Percentiles rank a stretch among this genome's conserved stretches.
Evolutionary conservation across 2,329 filamentous ascomycete genomes (phyloP).

Genomic region (Xenosphaeropsis pyriputrescens): DNA sequence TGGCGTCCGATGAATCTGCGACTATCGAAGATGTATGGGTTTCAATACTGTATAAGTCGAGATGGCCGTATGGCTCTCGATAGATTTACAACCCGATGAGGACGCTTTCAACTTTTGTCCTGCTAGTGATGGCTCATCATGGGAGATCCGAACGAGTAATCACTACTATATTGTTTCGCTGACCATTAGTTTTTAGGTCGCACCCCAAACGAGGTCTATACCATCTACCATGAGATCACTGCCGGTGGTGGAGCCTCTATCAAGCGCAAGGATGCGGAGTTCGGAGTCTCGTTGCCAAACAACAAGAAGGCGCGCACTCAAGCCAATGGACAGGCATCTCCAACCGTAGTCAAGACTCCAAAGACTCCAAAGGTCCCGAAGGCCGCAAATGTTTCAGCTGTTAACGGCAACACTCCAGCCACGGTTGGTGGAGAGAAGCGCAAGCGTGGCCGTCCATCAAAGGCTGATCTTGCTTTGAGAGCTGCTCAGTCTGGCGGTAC

Average conservation of each 20-base stretch:
- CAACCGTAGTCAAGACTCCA: not conserved
- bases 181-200: not conserved
- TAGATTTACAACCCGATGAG: not conserved
- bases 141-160: too few species aligned
- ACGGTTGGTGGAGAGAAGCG: not conserved
- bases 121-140: too few species aligned
- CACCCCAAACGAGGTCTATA: not conserved
- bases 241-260: not conserved
- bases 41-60: not conserved
- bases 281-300: not conserved
- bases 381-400: slow-evolving; percentile 1
- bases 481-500: slow-evolving; percentile 1
- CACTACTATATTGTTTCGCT: not conserved
- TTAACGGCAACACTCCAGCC: slow-evolving; percentile 1
- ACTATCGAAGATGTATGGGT: not conserved
- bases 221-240: not conserved
- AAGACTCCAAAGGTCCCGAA: not conserved
- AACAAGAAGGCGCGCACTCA: not conserved
- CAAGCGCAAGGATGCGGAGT: not conserved
- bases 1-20: not conserved
- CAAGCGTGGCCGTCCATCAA: slow-evolving; percentile 5
- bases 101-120: too few species aligned
- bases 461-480: slow-evolving; percentile 3
- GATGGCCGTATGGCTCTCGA: not conserved
- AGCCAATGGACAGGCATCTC: not conserved